Evolutionary conservation across 805 yeast species (phyloP), one percentile per base, ranked within the genome.

Genomic region (Candida tibetensis): DNA sequence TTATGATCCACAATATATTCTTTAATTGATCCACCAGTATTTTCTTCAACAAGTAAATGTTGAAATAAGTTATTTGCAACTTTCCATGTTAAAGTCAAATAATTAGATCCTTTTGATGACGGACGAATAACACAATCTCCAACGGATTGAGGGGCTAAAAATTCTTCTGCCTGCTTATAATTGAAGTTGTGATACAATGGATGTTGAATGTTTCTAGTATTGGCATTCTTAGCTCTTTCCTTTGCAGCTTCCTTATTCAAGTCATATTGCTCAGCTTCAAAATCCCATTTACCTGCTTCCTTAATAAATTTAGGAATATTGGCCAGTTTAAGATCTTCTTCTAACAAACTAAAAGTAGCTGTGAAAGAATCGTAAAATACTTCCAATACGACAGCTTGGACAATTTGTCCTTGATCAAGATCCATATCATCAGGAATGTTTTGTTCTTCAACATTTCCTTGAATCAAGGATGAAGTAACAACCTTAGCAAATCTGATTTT

Each of bases 111-210:
- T 45, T 82, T 79, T 7, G 95, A 87, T 0, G 97, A 88, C 14
- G 98, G 99, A 49, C 99, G 77, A 39, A 93, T 85, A 15, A 93
- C 95, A 64, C 88, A 77, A 50, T 87, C 95, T 37, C 99, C 99
- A 47, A 90, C 82, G 30, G 82, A 77, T 57, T 84, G 77, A 17
- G 96, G 86, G 15, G 96, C 96, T 52, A 93, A 74, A 49, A 76
- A 89, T 49, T 85, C 95, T 60, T 91, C 98, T 1, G 99, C 98
- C 68, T 93, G 96, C 39, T 71, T 73, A 42, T 85, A 76, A 51
- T 80, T 85, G 68, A 90, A 83, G 45, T 86, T 83, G 51, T 80
- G 84, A 75, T 86, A 93, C 58, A 84, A 77, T 27, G 96, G 95
- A 67, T 93, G 99, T 57, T 89, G 91, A 51, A 93, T 76, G 47